These are phyloP conservation scores for Neonectria ditissima DNA, from an alignment of 2,329 filamentous ascomycete genomes.

Conservation along the genomic window DNA sequence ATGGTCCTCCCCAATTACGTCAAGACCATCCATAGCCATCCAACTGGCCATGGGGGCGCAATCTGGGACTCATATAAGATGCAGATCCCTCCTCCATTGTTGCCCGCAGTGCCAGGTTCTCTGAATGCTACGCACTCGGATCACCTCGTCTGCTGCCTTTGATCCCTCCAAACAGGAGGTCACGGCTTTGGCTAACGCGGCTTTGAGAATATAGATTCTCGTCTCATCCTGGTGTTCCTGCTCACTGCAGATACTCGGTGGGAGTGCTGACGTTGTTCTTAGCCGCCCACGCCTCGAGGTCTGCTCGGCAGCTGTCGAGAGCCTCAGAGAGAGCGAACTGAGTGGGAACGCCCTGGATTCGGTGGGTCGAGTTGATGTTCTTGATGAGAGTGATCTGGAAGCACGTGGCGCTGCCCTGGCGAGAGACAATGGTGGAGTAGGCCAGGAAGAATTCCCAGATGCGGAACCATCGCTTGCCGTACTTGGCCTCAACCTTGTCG, in stretches of 20 bases:
- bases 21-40: constrained; percentile 39
- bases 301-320: constrained; percentile 53
- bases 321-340: constrained; percentile 79
- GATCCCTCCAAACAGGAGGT: constrained; percentile 11
- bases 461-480: constrained; percentile 94
- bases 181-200: constrained; percentile 10
- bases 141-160: constrained; percentile 19
- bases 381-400: constrained; percentile 91
- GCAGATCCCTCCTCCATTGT: constrained; percentile 34
- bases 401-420: constrained; percentile 88
- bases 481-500: constrained; percentile 94
- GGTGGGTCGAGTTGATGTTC: constrained; percentile 92
- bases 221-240: not conserved
- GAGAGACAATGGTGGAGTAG: constrained; percentile 85
- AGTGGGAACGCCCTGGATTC: constrained; percentile 78
- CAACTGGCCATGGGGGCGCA: constrained; percentile 37
- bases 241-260: constrained; percentile 44
- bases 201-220: constrained; percentile 8
- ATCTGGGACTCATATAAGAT: constrained; percentile 39
- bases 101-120: constrained; percentile 7
- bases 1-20: constrained; percentile 40
- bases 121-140: constrained; percentile 7
- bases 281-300: constrained; percentile 50
- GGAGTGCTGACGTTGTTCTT: constrained; percentile 53
- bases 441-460: constrained; percentile 96